Percentiles rank a stretch among this genome's conserved stretches.
These are phyloP conservation scores for Silybum marianum DNA, from an alignment of 129 eudicot genomes.

Conservation along the genomic window DNA sequence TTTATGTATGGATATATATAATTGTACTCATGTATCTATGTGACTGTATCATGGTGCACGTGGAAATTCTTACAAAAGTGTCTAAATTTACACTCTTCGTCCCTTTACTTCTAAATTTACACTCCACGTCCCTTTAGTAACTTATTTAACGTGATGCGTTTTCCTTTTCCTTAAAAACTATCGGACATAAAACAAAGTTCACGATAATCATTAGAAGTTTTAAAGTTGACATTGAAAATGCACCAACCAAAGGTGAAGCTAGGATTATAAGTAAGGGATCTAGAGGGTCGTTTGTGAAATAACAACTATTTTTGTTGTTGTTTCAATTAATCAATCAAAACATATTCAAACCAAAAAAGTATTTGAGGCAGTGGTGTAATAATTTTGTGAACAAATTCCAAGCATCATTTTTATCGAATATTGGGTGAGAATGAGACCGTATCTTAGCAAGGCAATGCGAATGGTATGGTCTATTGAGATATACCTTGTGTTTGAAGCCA, in stretches of 20 bases:
- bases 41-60: background rate
- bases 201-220: background rate
- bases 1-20: no score
- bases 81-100: background rate
- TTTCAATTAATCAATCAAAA: background rate
- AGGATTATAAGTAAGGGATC: background rate
- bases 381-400: no score
- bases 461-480: background rate
- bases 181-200: background rate
- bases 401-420: background rate
- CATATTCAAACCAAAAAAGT: background rate
- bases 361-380: no score
- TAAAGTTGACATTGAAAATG: background rate
- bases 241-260: background rate
- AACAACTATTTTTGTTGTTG: background rate
- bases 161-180: no score
- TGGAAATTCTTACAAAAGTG: background rate
- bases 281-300: background rate
- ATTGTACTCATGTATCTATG: no score
- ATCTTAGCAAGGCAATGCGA: background rate
- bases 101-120: background rate
- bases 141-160: background rate
- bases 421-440: background rate
- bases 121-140: background rate
- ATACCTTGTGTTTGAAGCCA: background rate